Conservation (phyloP, 306 rosid genomes). For the Benincasa hispida region DNA sequence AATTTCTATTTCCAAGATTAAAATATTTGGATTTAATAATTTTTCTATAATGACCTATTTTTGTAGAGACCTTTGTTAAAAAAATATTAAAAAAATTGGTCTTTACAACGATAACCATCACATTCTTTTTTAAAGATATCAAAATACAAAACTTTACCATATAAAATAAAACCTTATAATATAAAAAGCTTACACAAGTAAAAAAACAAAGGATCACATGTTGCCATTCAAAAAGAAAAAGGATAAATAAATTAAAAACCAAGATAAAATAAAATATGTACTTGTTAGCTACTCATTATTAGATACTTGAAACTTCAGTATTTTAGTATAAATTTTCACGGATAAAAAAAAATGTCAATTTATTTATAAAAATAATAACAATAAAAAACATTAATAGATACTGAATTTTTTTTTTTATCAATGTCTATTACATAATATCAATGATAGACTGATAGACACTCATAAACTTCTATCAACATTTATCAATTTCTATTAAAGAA, state of each 20-base stretch:
- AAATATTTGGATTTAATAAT: not conserved
- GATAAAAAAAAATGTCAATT: too few species aligned
- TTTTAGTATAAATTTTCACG: too few species aligned
- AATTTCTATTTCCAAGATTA: not conserved
- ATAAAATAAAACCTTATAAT: not conserved
- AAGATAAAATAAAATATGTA: not conserved
- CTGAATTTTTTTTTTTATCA: too few species aligned
- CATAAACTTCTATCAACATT: too few species aligned
- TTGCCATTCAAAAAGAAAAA: not conserved
- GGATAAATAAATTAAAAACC: not conserved
- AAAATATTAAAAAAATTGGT: not conserved
- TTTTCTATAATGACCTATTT: too few species aligned
- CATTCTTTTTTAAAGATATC: not conserved
- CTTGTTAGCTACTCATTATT: not conserved
- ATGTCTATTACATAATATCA: too few species aligned
- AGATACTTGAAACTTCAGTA: not conserved
- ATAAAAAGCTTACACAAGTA: not conserved
- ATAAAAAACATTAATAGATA: too few species aligned
- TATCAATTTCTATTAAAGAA: too few species aligned
- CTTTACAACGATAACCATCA: not conserved
- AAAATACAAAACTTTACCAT: not conserved
- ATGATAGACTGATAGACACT: too few species aligned
- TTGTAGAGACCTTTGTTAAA: too few species aligned
- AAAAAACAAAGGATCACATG: constrained; percentile 1
- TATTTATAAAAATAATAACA: too few species aligned